A percentile compares a stretch with the other conserved stretches of the same genome.
phyloP scores from a whole-genome alignment of 163 green algal genomes.

The Chlamydomonas reinhardtii region DNA sequence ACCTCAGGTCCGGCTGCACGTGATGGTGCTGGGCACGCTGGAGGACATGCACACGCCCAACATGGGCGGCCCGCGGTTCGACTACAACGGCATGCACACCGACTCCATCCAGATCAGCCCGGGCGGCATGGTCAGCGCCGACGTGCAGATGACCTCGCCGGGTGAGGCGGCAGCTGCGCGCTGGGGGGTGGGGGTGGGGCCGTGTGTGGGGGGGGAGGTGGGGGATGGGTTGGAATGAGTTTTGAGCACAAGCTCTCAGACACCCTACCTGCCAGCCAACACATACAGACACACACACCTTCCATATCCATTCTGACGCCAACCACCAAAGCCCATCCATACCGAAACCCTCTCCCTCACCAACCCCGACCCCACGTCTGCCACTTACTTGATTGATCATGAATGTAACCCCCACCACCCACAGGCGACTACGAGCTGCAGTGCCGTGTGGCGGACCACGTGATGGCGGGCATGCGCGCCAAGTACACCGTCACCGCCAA shows the following conservation, averaged over 20 bases:
- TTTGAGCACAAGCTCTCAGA: no score
- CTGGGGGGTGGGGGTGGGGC: background rate
- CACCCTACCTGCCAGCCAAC: no score
- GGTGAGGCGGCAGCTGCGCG: background rate
- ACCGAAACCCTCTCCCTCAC: no score
- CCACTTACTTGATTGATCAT: no score
- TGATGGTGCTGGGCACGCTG: constrained; percentile 47
- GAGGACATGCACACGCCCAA: constrained; percentile 65
- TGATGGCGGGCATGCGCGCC: constrained; percentile 74
- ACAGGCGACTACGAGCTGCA: constrained; percentile 53
- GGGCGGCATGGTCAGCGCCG: constrained; percentile 61
- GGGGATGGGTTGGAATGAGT: background rate
- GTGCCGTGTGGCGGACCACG: constrained; percentile 80
- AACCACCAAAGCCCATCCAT: no score
- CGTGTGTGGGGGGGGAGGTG: background rate
- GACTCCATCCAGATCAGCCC: constrained; percentile 46
- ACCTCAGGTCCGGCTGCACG: constrained; percentile 43
- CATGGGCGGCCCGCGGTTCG: constrained; percentile 44
- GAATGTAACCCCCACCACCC: no score
- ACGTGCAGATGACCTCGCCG: constrained; percentile 49
- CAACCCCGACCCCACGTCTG: no score
- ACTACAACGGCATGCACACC: constrained; percentile 24
- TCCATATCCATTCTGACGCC: no score
- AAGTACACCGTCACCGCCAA: constrained; percentile 42
- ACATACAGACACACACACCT: no score